Base-by-base conservation (phyloP, 495 filamentous ascomycete species). In the Podospora comata region DNA sequence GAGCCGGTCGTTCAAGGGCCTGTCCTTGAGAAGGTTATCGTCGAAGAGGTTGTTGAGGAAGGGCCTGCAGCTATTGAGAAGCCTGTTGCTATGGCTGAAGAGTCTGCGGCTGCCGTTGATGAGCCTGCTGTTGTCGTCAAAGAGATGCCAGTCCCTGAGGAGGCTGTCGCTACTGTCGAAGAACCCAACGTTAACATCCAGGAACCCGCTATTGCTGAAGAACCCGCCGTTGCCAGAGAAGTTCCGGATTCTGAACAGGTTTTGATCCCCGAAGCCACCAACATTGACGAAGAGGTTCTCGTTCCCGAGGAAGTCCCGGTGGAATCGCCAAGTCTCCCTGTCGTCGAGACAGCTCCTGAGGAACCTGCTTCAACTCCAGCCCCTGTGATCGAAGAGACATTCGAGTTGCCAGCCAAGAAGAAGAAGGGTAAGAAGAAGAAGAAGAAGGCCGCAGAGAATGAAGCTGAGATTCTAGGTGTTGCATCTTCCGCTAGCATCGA, bases 61-160 rank as follows among this genome's bases (percentile, higher is more conserved):
- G 30, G 7, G 6, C 30, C 39, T 13, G 9, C 15, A 2, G 39
- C 7, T 32, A 4, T 18, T 16, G 9, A 48, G 39, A 16, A 48
- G 9, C 9, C 39, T 48, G 15, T 27, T 11, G 18, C 39, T 48
- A 11, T 48, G 2, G 39, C 15, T 3, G 39, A 48, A 16, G 39
- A 48, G 39, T 3, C 39, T 48, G 13, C 16, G 56, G 5, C 3
- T 28, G 9, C 23, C 15, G 18, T 53, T 19, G 62, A 60, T 28
- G 66, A 67, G 26, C 15, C 66, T 59, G 18, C 39, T 19, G 26
- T 39, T 60, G 27, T 44, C 5, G 67, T 65, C 5, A 53, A 62
- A 59, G 65, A 64, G 15, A 13, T 32, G 19, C 27, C 19, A 6
- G 26, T 20, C 32, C 32, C 11, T 18, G 60, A 54, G n/a, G 32